Evolutionary conservation across 768 basidiomycete species (phyloP).

Genomic region (Auriculariales sp.): DNA sequence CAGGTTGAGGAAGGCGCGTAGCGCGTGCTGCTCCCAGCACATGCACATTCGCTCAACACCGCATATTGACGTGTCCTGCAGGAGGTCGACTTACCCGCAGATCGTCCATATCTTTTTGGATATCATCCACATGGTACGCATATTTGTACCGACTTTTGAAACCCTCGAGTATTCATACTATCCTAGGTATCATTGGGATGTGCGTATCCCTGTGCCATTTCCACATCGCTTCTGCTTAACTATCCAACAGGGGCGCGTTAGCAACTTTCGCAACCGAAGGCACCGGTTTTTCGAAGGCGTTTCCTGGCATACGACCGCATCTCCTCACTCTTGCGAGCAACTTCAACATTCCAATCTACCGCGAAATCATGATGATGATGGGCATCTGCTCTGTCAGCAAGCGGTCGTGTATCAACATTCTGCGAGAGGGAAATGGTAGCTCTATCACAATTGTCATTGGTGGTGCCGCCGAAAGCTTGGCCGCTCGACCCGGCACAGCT

Average conservation of each 20-base stretch:
- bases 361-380: constrained; percentile 74
- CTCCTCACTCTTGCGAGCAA: constrained; percentile 83
- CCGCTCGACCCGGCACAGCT: constrained; percentile 93
- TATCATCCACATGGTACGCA: constrained; percentile 90
- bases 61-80: constrained; percentile 15
- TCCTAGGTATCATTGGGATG: constrained; percentile 90
- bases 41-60: background rate
- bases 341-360: constrained; percentile 85
- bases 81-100: constrained; percentile 84
- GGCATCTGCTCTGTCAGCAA: constrained; percentile 92
- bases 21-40: background rate
- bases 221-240: background rate
- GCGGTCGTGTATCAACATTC: constrained; percentile 76
- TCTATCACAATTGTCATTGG: constrained; percentile 94
- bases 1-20: constrained; percentile 28
- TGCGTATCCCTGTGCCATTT: constrained; percentile 17
- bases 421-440: constrained; percentile 41
- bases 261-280: constrained; percentile 96
- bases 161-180: constrained; percentile 6
- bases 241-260: constrained; percentile 59
- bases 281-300: constrained; percentile 78
- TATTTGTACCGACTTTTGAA: background rate
- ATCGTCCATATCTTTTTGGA: constrained; percentile 90
- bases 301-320: constrained; percentile 87
- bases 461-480: constrained; percentile 87